Percentiles rank a stretch among this genome's conserved stretches.
Conservation (phyloP, 345 rosid species). For the Gossypium raimondii region DNA sequence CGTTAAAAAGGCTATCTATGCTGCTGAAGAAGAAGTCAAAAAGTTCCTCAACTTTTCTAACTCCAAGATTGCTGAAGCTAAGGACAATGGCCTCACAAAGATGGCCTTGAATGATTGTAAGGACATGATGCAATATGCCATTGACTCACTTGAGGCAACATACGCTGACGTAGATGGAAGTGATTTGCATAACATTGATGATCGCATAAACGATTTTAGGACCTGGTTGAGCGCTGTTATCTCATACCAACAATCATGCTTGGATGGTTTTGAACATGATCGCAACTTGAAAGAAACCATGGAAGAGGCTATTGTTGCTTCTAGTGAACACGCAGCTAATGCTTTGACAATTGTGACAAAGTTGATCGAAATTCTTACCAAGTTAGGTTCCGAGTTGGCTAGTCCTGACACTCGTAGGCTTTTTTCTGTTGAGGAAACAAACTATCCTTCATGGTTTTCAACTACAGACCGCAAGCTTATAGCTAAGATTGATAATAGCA, state of each 20-base stretch:
- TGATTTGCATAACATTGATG: slow-evolving; percentile 10
- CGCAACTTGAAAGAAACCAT: slow-evolving; percentile 25
- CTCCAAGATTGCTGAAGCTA: slow-evolving; percentile 10
- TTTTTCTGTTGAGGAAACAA: background rate
- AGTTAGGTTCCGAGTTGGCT: slow-evolving; percentile 28
- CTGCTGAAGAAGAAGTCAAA: slow-evolving; percentile 33
- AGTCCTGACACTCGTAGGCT: background rate
- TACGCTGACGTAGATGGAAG: slow-evolving; percentile 22
- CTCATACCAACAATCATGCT: slow-evolving; percentile 24
- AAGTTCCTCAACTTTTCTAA: slow-evolving; percentile 36
- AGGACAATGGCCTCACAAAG: background rate
- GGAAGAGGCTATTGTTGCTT: slow-evolving; percentile 24
- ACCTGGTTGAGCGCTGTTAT: slow-evolving; percentile 56
- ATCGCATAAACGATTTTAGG: slow-evolving; percentile 23
- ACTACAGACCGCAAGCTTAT: slow-evolving; percentile 54
- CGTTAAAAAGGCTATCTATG: slow-evolving; percentile 33
- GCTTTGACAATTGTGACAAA: slow-evolving; percentile 48
- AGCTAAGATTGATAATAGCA: slow-evolving; percentile 22
- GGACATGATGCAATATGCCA: slow-evolving; percentile 28
- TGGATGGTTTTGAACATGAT: slow-evolving; percentile 39
- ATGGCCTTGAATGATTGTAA: slow-evolving; percentile 41
- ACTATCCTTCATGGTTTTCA: slow-evolving; percentile 61
- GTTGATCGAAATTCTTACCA: slow-evolving; percentile 32
- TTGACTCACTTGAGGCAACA: slow-evolving; percentile 29
- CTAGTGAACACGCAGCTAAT: slow-evolving; percentile 42